These are phyloP conservation scores for Citeromyces nyonsensis DNA, from an alignment of 805 yeast genomes.

Conservation along the genomic window DNA sequence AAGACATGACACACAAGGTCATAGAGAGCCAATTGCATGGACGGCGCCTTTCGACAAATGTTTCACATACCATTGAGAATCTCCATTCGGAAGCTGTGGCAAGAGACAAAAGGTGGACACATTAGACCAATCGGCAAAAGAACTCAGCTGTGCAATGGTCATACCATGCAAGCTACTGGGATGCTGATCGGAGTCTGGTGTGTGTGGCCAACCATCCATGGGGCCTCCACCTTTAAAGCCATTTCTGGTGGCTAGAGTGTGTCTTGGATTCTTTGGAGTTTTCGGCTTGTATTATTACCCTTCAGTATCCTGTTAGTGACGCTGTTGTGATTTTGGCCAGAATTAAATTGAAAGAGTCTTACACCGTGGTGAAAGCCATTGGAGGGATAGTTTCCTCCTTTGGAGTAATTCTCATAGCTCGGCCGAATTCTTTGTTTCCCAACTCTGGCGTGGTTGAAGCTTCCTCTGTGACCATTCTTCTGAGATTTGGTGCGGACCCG, in stretches of 20 bases:
- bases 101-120: too few relatives aligned
- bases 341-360: slow-evolving; percentile 46
- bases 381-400: slow-evolving; percentile 54
- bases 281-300: slow-evolving; percentile 63
- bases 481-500: slow-evolving; percentile 67
- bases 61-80: too few relatives aligned
- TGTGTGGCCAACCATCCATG: slow-evolving; percentile 45
- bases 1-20: too few relatives aligned
- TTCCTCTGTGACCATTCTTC: slow-evolving; percentile 49
- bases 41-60: too few relatives aligned
- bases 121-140: too few relatives aligned
- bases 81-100: too few relatives aligned
- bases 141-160: slow-evolving; percentile 60
- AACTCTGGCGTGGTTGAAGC: slow-evolving; percentile 32
- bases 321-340: slow-evolving; percentile 70
- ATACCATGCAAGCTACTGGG: slow-evolving; percentile 61
- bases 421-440: slow-evolving; percentile 54
- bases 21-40: too few relatives aligned
- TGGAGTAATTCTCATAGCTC: slow-evolving; percentile 72
- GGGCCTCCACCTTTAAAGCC: slow-evolving; percentile 45
- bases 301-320: slow-evolving; percentile 64
- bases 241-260: slow-evolving; percentile 45
- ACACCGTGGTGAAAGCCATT: slow-evolving; percentile 47
- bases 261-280: slow-evolving; percentile 68
- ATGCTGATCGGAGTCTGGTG: slow-evolving; percentile 41